Percentiles rank a stretch among this genome's conserved stretches.
Evolutionary conservation across 768 basidiomycete genomes (phyloP).

Genomic region (Lentinula raphanica): DNA sequence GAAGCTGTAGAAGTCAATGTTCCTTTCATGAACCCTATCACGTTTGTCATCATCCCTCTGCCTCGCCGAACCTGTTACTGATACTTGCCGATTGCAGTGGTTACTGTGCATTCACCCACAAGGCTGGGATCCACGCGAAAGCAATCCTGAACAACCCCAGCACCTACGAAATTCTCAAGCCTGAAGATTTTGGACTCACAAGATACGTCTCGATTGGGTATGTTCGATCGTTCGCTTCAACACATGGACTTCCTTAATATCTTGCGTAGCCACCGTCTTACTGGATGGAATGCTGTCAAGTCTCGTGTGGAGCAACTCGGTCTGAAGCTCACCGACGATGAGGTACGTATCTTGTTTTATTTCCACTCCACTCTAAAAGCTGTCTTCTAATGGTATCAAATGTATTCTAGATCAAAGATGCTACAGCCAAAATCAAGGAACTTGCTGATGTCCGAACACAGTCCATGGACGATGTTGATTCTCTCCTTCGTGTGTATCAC

Average conservation of each 20-base stretch:
- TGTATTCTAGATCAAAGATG: constrained; percentile 80
- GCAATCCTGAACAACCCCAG: constrained; percentile 99
- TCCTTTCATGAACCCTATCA: constrained; percentile 95
- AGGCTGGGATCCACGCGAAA: constrained; percentile 99
- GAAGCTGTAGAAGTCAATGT: constrained; percentile 98
- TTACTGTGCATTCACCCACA: constrained; percentile 99
- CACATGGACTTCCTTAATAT: constrained; percentile 1
- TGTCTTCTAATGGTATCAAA: background rate
- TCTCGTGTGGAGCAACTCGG: constrained; percentile 97
- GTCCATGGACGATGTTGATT: constrained; percentile 99
- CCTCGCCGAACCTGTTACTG: background rate
- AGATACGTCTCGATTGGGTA: constrained; percentile 97
- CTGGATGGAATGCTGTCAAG: constrained; percentile 99
- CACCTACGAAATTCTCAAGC: constrained; percentile 99
- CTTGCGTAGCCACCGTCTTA: constrained; percentile 75
- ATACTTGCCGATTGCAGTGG: constrained; percentile 49
- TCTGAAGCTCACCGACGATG: constrained; percentile 82
- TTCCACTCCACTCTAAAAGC: background rate
- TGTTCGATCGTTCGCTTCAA: constrained; percentile 11
- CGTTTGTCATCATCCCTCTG: constrained; percentile 39
- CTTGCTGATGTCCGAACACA: constrained; percentile 97
- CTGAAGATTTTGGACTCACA: constrained; percentile 96
- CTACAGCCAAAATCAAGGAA: constrained; percentile 98
- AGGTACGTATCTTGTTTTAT: constrained; percentile 43
- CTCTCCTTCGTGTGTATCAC: constrained; percentile 93